phyloP scores from a whole-genome alignment of 495 filamentous ascomycete genomes.

The Oidiodendron maius region DNA sequence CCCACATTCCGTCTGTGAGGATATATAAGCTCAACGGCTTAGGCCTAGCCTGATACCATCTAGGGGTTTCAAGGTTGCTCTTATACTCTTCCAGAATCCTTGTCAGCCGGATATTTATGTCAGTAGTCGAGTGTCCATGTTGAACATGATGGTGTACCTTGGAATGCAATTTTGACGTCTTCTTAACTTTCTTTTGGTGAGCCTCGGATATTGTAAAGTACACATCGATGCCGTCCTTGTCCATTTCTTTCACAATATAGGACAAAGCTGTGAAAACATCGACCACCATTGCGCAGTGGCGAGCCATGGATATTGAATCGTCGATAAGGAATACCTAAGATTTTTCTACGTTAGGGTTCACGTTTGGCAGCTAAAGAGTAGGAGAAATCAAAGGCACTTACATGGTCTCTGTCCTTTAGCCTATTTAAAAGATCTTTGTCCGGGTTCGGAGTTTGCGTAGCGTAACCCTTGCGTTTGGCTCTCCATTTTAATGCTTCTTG shows the following conservation, averaged over 20 bases:
- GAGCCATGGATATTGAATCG: constrained; percentile 29
- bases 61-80: background rate
- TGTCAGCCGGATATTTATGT: constrained; percentile 1
- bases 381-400: constrained; percentile 15
- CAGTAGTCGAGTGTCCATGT: background rate
- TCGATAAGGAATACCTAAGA: constrained; percentile 37
- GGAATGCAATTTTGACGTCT: background rate
- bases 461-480: background rate
- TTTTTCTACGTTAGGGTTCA: background rate
- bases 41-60: background rate
- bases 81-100: background rate
- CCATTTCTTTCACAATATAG: constrained; percentile 27
- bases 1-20: constrained; percentile 35
- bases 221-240: constrained; percentile 29
- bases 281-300: constrained; percentile 21
- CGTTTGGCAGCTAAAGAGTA: no score
- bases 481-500: constrained; percentile 12
- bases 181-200: background rate
- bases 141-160: background rate
- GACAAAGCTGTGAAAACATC: constrained; percentile 23
- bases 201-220: constrained; percentile 26
- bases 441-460: background rate
- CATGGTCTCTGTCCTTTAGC: constrained; percentile 19
- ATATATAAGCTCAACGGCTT: constrained; percentile 30
- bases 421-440: constrained; percentile 11